phyloP scores from a whole-genome alignment of 805 yeast genomes.

The Candida ascalaphidarum region DNA sequence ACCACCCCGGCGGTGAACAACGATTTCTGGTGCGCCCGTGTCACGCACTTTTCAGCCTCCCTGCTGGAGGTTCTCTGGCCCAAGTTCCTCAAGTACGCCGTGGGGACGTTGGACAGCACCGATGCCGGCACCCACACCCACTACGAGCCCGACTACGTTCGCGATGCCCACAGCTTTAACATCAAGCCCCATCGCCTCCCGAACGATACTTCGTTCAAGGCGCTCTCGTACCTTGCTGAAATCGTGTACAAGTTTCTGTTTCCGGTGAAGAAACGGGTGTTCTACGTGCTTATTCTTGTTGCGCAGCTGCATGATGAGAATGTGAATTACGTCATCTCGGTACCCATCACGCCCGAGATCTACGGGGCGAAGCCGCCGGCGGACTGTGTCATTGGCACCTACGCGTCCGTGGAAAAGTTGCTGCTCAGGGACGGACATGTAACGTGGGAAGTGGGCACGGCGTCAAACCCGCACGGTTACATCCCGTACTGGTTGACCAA shows the following conservation, averaged over 20 bases:
- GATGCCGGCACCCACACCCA: conserved; percentile 24
- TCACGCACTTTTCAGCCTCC: no score
- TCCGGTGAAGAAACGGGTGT: conserved; percentile 26
- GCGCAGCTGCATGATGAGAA: conserved; percentile 8
- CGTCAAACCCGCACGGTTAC: conserved; percentile 30
- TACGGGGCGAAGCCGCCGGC: conserved; percentile 3
- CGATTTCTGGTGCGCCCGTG: no score
- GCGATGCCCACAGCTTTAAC: conserved; percentile 19
- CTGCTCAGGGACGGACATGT: no score
- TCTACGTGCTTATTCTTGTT: conserved; percentile 27
- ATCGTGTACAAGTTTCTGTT: conserved; percentile 26
- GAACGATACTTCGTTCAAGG: conserved; percentile 6
- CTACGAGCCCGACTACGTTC: conserved; percentile 27
- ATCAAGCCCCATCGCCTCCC: conserved; percentile 9
- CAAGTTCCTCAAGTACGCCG: conserved; percentile 3
- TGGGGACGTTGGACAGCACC: conserved; percentile 7
- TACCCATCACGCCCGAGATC: conserved; percentile 22
- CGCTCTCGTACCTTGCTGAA: conserved; percentile 20
- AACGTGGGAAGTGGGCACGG: conserved; percentile 36
- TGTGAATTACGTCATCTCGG: conserved; percentile 20
- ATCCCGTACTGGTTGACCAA: conserved; percentile 29
- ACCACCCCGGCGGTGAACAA: no score
- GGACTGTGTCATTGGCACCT: conserved; percentile 6
- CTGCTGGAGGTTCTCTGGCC: no score
- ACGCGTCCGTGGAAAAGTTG: conserved; percentile 25